Base-by-base conservation (phyloP, 1,284 basidiomycete species). In the Apiotrichum mycotoxinovorans region DNA sequence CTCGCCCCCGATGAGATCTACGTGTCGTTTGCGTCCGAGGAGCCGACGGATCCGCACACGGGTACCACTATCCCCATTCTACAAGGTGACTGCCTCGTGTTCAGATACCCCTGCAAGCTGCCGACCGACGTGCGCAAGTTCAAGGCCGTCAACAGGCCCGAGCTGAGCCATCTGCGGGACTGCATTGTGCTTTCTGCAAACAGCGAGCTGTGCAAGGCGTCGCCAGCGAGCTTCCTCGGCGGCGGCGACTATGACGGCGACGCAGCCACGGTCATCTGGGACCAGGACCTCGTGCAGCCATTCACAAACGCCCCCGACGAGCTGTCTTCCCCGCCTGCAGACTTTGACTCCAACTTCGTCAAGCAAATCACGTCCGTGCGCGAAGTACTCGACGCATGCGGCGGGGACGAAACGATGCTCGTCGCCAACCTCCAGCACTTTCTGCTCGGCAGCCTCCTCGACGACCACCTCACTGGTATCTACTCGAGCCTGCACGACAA, bases 211-310 rank as follows among this genome's bases (percentile, higher is more conserved):
- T 74, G 72, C 44, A 49, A 34, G 12, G 61, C 62, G 25, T 72
- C 71, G 3, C 71, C 72, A 0, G 71, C 70, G 17, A 70, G 66
- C 50, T 65, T 64, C 42, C 60, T 72, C 22, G 67, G 66, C 2
- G 72, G 72, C n/a, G 72, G 72, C 2, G 72, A 74, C 56, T 73
- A 74, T 48, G 72, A 74, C 50, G 72, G 72, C 3, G 72, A 74
- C 57, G 72, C 68, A 1, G 64, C 66, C 1, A 61, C 65, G 15
- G 45, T 73, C 17, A 63, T 70, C 45, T 73, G 67, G 66, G 68
- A 69, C 40, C 37, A 44, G 1, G 58, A 37, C 0, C 47, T 74
- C 1, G 69, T 73, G 3, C 47, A 58, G 22, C 58, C 58, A 0
- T 74, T 74, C 56, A 22, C 2, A 2, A 69, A 74, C 47, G 69